phyloP scores from a whole-genome alignment of 176 grass and related monocot genomes.

The Oryza glumipatula region DNA sequence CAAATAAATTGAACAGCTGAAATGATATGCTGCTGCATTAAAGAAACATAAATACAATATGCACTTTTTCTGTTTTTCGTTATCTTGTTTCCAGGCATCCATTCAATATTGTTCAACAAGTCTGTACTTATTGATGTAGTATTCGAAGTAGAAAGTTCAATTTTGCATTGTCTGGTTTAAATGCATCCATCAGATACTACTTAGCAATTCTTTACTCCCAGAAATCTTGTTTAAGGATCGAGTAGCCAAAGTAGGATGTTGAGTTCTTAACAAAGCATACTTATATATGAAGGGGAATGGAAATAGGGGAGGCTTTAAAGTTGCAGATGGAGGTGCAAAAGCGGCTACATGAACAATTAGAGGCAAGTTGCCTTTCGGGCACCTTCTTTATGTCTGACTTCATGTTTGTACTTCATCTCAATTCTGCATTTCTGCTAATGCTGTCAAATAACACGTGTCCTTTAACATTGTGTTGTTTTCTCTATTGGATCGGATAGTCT shows the following conservation, averaged over 20 bases:
- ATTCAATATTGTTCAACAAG: background rate
- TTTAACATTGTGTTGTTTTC: background rate
- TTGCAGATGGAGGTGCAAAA: slow-evolving; percentile 83
- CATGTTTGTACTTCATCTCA: background rate
- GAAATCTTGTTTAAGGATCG: background rate
- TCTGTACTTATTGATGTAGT: background rate
- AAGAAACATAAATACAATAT: background rate
- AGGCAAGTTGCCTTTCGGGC: background rate
- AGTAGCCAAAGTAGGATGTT: background rate
- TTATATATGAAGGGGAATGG: slow-evolving; percentile 46
- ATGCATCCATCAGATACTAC: background rate
- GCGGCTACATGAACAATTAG: slow-evolving; percentile 60
- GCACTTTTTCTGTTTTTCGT: background rate
- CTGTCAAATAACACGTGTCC: background rate
- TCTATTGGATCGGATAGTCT: background rate
- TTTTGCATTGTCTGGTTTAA: background rate
- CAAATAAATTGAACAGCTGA: background rate
- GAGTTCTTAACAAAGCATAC: slow-evolving; percentile 23
- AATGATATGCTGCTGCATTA: background rate
- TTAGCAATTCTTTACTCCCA: background rate
- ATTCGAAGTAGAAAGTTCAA: background rate
- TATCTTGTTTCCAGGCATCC: background rate
- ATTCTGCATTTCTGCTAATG: background rate
- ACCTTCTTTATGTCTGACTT: background rate
- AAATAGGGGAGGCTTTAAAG: slow-evolving; percentile 64